Conservation (phyloP, 306 rosid species). For the Quercus parvula region DNA sequence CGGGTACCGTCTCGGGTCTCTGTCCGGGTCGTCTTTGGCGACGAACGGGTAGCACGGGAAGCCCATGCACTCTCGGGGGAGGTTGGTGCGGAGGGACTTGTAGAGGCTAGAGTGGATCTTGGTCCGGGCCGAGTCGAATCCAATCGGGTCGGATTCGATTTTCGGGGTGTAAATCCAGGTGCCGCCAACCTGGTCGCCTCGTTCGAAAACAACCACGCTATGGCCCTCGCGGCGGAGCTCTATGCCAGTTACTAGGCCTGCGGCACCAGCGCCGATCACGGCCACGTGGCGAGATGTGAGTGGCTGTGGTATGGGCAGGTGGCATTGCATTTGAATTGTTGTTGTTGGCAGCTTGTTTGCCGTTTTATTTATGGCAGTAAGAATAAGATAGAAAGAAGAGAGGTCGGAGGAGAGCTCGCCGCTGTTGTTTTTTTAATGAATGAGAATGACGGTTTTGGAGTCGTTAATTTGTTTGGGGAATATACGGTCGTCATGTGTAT, state of each 20-base stretch:
- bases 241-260: constrained; percentile 59
- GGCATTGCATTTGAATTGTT: too few relatives aligned
- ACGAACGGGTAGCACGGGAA: constrained; percentile 60
- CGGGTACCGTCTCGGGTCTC: constrained; percentile 65
- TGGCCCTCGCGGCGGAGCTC: constrained; percentile 76
- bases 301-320: too few relatives aligned
- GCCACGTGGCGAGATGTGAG: constrained; percentile 48
- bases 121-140: constrained; percentile 40
- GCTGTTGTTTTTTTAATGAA: too few relatives aligned
- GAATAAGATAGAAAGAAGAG: too few relatives aligned
- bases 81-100: constrained; percentile 68
- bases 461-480: too few relatives aligned
- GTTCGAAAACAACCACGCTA: constrained; percentile 58
- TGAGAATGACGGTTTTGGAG: too few relatives aligned
- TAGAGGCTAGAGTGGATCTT: constrained; percentile 65
- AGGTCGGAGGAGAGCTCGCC: too few relatives aligned
- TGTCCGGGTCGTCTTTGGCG: constrained; percentile 27
- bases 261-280: constrained; percentile 70
- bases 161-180: constrained; percentile 59
- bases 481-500: too few relatives aligned
- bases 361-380: too few relatives aligned
- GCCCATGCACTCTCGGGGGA: constrained; percentile 76
- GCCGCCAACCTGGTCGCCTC: constrained; percentile 52
- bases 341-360: too few relatives aligned
- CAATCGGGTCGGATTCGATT: constrained; percentile 60